Conservation (phyloP, 768 basidiomycete species). For the Crassisporium funariophilum region DNA sequence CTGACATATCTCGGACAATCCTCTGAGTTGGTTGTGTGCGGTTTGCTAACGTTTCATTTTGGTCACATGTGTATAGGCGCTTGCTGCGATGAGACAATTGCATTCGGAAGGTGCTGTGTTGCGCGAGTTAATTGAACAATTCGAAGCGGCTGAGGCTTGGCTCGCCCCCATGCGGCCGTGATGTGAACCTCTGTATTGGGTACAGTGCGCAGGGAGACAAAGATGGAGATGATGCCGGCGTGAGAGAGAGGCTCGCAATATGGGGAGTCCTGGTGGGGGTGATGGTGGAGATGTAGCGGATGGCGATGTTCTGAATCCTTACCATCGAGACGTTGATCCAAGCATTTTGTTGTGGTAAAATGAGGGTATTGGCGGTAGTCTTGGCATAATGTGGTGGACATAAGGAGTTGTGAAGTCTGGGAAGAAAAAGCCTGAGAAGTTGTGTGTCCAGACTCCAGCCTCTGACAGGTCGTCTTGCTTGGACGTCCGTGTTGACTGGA, state of each 20-base stretch:
- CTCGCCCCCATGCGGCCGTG: constrained; percentile 88
- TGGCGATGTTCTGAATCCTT: too few relatives aligned
- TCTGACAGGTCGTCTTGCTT: too few relatives aligned
- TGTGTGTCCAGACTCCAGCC: constrained; percentile 11
- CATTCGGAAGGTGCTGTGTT: constrained; percentile 80
- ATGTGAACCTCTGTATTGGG: too few relatives aligned
- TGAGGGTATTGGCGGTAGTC: background rate
- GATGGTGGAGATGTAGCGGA: too few relatives aligned
- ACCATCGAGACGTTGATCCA: too few relatives aligned
- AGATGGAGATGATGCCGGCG: background rate
- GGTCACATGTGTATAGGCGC: constrained; percentile 50
- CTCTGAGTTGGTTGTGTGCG: constrained; percentile 9
- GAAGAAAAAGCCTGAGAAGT: too few relatives aligned
- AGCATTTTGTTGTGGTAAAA: background rate
- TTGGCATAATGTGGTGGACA: constrained; percentile 11
- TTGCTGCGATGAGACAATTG: constrained; percentile 88
- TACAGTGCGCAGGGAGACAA: too few relatives aligned
- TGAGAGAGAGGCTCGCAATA: background rate
- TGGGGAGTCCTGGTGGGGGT: too few relatives aligned
- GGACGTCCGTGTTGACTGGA: background rate
- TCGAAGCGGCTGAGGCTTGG: constrained; percentile 95
- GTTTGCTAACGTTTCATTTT: constrained; percentile 14
- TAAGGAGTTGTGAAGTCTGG: constrained; percentile 20
- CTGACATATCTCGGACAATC: constrained; percentile 14
- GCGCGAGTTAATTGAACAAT: constrained; percentile 90